Evolutionary conservation across 78 protist species (phyloP).

Genomic region (Protostelium mycophagum): DNA sequence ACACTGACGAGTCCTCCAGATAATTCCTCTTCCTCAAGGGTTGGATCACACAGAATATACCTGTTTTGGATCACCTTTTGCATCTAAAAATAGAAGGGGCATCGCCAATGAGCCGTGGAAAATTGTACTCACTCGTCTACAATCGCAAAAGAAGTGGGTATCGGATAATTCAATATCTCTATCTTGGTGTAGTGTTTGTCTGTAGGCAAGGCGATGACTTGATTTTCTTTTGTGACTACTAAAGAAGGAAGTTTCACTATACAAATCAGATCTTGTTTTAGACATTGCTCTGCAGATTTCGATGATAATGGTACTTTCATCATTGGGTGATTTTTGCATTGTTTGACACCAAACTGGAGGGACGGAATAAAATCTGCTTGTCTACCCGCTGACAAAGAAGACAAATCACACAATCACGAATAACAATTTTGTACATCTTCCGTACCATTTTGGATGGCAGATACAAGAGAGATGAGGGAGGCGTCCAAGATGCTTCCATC

Average conservation of each 20-base stretch:
- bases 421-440: too few species aligned
- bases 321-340: background rate
- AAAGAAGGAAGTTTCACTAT: conserved; percentile 43
- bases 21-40: conserved; percentile 48
- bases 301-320: background rate
- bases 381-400: background rate
- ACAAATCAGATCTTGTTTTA: background rate
- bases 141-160: conserved; percentile 39
- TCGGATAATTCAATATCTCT: conserved; percentile 13
- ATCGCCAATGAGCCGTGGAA: background rate
- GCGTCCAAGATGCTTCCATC: conserved; percentile 64
- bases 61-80: conserved; percentile 1
- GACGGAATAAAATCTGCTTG: background rate
- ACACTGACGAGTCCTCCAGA: conserved; percentile 10
- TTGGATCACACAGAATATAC: conserved; percentile 47
- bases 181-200: conserved; percentile 13
- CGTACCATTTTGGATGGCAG: conserved; percentile 57
- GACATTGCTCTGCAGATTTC: background rate
- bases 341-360: background rate
- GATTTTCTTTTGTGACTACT: conserved; percentile 14
- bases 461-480: conserved; percentile 26
- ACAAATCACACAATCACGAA: conserved; percentile 6
- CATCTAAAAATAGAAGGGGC: background rate
- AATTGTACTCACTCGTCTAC: conserved; percentile 29
- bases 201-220: conserved; percentile 1